Evolutionary conservation across 441 rosid species (phyloP).

Genomic region (Viola pubescens): DNA sequence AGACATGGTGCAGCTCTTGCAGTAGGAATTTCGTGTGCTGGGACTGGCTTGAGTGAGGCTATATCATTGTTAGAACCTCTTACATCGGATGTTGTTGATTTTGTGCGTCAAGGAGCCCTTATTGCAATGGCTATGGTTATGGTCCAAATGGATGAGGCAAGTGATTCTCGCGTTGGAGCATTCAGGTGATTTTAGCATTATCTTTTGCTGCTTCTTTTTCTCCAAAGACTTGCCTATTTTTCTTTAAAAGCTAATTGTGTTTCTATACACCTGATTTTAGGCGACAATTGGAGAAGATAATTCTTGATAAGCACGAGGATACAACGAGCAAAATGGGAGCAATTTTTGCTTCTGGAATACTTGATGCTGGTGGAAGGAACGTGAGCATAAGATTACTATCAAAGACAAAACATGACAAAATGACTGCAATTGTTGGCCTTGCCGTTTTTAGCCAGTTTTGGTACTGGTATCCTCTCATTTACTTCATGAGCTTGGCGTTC

Average conservation of each 20-base stretch:
- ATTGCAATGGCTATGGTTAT: constrained; percentile 99
- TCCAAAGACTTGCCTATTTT: not conserved
- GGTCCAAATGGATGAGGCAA: constrained; percentile 90
- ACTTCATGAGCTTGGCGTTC: constrained; percentile 83
- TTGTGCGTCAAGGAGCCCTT: constrained; percentile 99
- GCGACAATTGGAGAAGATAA: constrained; percentile 88
- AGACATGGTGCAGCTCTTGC: constrained; percentile 99
- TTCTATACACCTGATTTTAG: constrained; percentile 27
- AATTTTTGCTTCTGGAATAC: constrained; percentile 89
- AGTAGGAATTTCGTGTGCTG: constrained; percentile 95
- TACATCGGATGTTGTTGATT: constrained; percentile 98
- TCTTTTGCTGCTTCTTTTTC: not conserved
- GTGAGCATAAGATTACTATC: constrained; percentile 89
- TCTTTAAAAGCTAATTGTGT: not conserved
- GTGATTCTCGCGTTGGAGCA: constrained; percentile 91
- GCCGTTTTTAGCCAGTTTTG: constrained; percentile 98
- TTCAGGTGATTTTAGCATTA: constrained; percentile 51
- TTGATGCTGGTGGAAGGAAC: constrained; percentile 98
- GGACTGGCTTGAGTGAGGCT: constrained; percentile 93
- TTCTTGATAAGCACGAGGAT: constrained; percentile 92
- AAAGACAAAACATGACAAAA: constrained; percentile 91
- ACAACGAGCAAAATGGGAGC: constrained; percentile 99
- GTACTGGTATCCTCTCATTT: constrained; percentile 98
- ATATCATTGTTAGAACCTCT: constrained; percentile 90
- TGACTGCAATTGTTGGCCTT: constrained; percentile 93